phyloP scores from a whole-genome alignment of 371 early-diverging fungal species.

The Apophysomyces variabilis region DNA sequence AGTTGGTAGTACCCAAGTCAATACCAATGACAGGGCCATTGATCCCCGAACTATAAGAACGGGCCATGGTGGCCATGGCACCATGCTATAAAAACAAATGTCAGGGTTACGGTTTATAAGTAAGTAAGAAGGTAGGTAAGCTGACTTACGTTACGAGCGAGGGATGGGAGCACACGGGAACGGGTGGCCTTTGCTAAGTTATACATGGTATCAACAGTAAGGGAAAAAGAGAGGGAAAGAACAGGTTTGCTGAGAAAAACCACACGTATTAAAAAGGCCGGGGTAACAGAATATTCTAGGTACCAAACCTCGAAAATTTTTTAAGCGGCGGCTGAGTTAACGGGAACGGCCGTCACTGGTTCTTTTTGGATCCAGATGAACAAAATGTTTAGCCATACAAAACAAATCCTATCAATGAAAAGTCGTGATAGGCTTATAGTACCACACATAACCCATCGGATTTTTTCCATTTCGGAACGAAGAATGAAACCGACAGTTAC shows the following conservation, averaged over 20 bases:
- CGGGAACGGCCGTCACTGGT: not conserved
- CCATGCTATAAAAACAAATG: conserved; percentile 21
- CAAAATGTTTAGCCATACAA: not conserved
- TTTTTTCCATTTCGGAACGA: too few relatives aligned
- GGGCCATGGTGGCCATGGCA: conserved; percentile 25
- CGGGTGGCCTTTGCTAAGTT: conserved; percentile 38
- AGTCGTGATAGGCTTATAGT: too few relatives aligned
- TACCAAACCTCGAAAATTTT: conserved; percentile 9
- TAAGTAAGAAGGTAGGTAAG: not conserved
- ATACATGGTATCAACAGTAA: conserved; percentile 29
- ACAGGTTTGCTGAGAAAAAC: not conserved
- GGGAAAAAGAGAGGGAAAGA: conserved; percentile 20
- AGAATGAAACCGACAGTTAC: too few relatives aligned
- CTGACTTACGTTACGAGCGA: conserved; percentile 34
- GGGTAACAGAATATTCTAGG: conserved; percentile 8
- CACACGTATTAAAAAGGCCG: conserved; percentile 6
- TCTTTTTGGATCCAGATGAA: not conserved
- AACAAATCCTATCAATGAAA: too few relatives aligned
- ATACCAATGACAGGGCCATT: conserved; percentile 97
- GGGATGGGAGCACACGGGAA: conserved; percentile 30
- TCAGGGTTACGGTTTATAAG: not conserved
- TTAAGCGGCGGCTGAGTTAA: conserved; percentile 3
- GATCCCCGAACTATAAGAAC: conserved; percentile 64
- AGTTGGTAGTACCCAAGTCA: conserved; percentile 99
- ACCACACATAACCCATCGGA: too few relatives aligned